Base-by-base conservation (phyloP, 225 moss, liverwort and hornwort species). In the Takakia lepidozioides region DNA sequence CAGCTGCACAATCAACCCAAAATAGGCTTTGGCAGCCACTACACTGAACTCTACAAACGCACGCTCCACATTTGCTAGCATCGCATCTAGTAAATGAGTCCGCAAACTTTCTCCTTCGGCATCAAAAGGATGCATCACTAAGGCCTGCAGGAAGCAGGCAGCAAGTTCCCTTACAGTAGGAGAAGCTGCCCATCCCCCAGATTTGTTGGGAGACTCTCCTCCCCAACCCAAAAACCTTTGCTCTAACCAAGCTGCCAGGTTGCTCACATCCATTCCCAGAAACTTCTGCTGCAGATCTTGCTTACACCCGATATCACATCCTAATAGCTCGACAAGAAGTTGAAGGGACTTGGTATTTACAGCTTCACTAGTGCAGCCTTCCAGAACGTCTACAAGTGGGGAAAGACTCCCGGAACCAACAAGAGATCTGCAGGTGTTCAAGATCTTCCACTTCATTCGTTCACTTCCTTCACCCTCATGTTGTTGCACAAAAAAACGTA, bases 191-290 rank as follows among this genome's bases (percentile, higher is more conserved):
- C 74, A 58, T 49, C 70, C 67, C 38, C 54, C 51, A 21, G 59
- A 61, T 63, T 66, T 78, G 41, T 63, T 77, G 38, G 52, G 52
- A 63, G 55, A 40, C 46, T 75, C 75, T 52, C 63, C 64, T 46
- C 61, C 52, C 59, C 70, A 74, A 20, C 95, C 95, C 28, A 99
- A 70, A 55, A 99, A 85, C 35, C 98, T 75, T 49, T 78, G 80
- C 70, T 88, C 98, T 44, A 91, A 53, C 98, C 98, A 99, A 38
- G 61, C 69, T 53, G 91, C 85, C 58, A 91, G 60, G 58, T 65
- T 76, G 48, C 25, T 41, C 21, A 53, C 54, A 25, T 76, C 75
- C 91, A 99, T 91, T 36, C 66, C 72, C 63, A 78, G 39, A 57
- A 99, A 81, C 61, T 76, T 91, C 29, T 73, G 76, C 62, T 81